Base-by-base conservation (phyloP, 1,284 basidiomycete species). In the Pterulicium gracile region DNA sequence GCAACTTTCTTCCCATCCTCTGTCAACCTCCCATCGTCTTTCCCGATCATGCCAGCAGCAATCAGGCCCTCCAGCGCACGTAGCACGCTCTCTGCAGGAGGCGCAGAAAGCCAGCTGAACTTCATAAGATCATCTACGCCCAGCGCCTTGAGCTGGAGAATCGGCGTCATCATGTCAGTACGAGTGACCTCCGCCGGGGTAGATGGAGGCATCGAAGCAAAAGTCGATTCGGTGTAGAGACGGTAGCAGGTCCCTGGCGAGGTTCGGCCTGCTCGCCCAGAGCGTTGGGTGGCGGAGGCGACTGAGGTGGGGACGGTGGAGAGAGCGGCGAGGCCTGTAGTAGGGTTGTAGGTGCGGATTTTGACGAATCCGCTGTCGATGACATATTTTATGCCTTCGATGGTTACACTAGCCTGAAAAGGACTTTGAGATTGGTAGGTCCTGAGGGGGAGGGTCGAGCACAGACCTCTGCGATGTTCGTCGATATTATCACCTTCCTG, bases 311-410 rank as follows among this genome's bases (percentile, higher is more conserved):
- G 84, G 4, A 90, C 79, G 2, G 82, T 81, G 3, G 80, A 73
- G 1, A 97, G 73, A 3, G 89, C 86, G 24, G 90, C 86, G 49
- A 98, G 81, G 0, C 79, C 73, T 14, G 83, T 87, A 2, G 81
- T 77, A 2, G 89, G 84, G 56, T 93, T 90, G 60, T 82, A 92
- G 1, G 81, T 83, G 47, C 88, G 79, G 46, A 92, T 82, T 89
- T 98, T 98, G 52, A 95, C 93, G 56, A 93, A 90, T 2, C 95
- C 96, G 47, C 80, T 85, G 58, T 99, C 95, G 3, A 98, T 75
- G n/a, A 99, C 94, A 58, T 84, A 98, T 54, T 84, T 85, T 52
- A 98, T 84, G 1, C 92, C 92, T 43, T 97, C 91, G 49, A 98
- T 96, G 0, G 95, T 98, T 13, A 98, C 87, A 61, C 90, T 94